These are phyloP conservation scores for Sugiyamaella chiloensis DNA, from an alignment of 805 yeast genomes.

Conservation along the genomic window DNA sequence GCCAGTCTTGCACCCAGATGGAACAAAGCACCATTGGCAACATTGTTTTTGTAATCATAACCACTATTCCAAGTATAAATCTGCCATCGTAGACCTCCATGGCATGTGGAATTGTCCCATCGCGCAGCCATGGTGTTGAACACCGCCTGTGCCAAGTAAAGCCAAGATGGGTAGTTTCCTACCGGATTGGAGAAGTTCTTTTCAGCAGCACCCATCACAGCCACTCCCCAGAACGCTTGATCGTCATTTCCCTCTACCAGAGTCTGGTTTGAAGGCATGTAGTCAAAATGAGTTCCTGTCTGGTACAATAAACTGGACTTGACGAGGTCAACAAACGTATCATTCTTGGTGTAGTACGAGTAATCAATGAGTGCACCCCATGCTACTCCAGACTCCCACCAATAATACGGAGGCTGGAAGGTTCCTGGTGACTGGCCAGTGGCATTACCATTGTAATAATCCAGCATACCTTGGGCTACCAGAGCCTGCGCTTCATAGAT, in stretches of 20 bases:
- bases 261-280: conserved; percentile 79
- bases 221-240: conserved; percentile 94
- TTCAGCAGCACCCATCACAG: conserved; percentile 89
- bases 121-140: conserved; percentile 85
- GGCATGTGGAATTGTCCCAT: conserved; percentile 74
- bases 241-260: conserved; percentile 96
- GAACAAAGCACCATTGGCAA: conserved; percentile 85
- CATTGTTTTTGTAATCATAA: conserved; percentile 85
- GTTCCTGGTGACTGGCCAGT: conserved; percentile 78
- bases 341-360: conserved; percentile 64
- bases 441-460: conserved; percentile 59
- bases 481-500: conserved; percentile 50
- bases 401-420: conserved; percentile 85
- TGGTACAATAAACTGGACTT: conserved; percentile 66
- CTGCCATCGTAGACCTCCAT: conserved; percentile 95
- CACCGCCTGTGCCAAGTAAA: conserved; percentile 78
- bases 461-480: conserved; percentile 60
- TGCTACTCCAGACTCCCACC: conserved; percentile 99
- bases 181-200: conserved; percentile 73
- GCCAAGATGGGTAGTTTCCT: conserved; percentile 64
- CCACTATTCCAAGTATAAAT: conserved; percentile 92
- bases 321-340: conserved; percentile 56
- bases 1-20: conserved; percentile 83
- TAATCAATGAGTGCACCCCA: conserved; percentile 84
- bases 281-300: conserved; percentile 68